A percentile compares a stretch with the other conserved stretches of the same genome.
Evolutionary conservation across 2,329 filamentous ascomycete genomes (phyloP).

Genomic region (Aspergillus sp.): DNA sequence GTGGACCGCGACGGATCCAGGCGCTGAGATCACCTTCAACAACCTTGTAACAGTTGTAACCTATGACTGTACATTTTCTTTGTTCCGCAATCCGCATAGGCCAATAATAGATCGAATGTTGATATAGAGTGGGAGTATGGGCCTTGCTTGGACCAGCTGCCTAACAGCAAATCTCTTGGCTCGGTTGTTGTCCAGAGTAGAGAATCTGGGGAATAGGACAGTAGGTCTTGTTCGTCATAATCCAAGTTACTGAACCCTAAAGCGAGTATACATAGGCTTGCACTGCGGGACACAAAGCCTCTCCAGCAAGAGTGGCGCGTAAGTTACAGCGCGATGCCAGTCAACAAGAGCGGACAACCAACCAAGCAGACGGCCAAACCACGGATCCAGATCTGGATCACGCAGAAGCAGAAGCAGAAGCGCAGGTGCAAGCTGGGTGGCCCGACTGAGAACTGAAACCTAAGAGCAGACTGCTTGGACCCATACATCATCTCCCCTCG

Average conservation of each 20-base stretch:
- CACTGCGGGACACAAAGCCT: background rate
- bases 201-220: background rate
- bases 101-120: too few species aligned
- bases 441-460: background rate
- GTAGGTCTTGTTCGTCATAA: background rate
- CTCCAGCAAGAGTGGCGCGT: background rate
- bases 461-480: background rate
- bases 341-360: background rate
- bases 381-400: slow-evolving; percentile 6
- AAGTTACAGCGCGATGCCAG: background rate
- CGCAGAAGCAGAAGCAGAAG: background rate
- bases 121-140: too few species aligned
- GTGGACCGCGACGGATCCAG: background rate
- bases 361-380: background rate
- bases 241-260: background rate
- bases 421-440: too few species aligned
- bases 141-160: background rate
- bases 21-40: background rate
- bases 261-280: background rate
- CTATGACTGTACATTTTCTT: background rate
- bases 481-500: slow-evolving; percentile 11
- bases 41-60: background rate
- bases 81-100: background rate
- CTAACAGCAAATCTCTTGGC: background rate
- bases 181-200: background rate